Conservation (phyloP, 345 rosid genomes). For the Bruguiera parviflora region DNA sequence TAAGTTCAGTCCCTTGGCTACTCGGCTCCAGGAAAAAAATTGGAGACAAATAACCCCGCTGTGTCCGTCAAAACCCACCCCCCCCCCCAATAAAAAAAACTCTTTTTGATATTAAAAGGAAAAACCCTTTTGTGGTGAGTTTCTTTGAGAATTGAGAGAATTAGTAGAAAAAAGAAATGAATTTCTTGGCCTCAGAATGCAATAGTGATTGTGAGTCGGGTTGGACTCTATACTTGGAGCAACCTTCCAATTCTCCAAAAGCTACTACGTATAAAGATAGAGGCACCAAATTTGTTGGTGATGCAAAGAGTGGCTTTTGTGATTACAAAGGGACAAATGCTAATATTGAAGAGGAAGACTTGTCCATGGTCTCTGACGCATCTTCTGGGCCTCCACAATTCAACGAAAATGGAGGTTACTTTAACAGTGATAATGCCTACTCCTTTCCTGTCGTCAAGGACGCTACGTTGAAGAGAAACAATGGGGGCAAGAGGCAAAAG, state of each 20-base stretch:
- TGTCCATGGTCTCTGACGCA: constrained; percentile 96
- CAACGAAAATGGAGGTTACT: constrained; percentile 37
- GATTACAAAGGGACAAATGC: constrained; percentile 1
- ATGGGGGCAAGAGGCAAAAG: constrained; percentile 32
- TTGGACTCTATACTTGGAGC: constrained; percentile 94
- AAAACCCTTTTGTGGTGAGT: not conserved
- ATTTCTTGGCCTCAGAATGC: constrained; percentile 50
- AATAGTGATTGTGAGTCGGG: constrained; percentile 93
- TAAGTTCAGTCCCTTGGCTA: not conserved
- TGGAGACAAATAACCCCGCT: not conserved
- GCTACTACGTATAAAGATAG: constrained; percentile 27
- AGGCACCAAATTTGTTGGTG: constrained; percentile 7
- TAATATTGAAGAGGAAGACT: constrained; percentile 24
- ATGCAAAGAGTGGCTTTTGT: constrained; percentile 17
- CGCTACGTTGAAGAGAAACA: constrained; percentile 1
- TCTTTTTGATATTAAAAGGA: not conserved
- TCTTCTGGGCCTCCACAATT: constrained; percentile 89
- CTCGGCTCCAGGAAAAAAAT: not conserved
- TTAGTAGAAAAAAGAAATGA: constrained; percentile 24
- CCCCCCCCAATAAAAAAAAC: not conserved
- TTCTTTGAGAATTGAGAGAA: constrained; percentile 1
- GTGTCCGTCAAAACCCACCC: not conserved
- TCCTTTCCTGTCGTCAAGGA: constrained; percentile 17
- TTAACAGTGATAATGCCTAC: constrained; percentile 18
- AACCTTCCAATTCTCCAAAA: constrained; percentile 43